phyloP scores from a whole-genome alignment of 129 eudicot species.

The Oenanthe sinensis region DNA sequence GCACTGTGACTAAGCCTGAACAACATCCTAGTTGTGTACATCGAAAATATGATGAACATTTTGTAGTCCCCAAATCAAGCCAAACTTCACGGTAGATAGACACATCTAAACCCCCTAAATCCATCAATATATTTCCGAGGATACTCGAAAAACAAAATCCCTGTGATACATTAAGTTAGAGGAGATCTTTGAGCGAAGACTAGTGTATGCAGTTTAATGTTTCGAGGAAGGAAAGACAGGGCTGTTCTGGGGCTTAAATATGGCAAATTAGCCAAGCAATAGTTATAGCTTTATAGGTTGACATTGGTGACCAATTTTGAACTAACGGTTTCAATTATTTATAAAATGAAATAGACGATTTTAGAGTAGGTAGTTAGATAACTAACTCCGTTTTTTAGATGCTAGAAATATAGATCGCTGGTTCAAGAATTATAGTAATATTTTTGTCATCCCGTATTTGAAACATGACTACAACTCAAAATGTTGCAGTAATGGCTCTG shows the following conservation, averaged over 20 bases:
- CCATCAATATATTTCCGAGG: background rate
- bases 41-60: conserved; percentile 35
- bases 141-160: background rate
- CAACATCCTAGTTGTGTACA: conserved; percentile 47
- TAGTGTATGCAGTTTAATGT: background rate
- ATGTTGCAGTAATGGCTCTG: background rate
- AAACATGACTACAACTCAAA: background rate
- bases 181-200: background rate
- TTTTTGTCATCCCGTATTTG: background rate
- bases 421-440: no score
- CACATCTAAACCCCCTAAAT: background rate
- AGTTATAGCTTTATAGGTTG: background rate
- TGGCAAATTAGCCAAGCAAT: background rate
- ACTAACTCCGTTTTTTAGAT: background rate
- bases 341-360: background rate
- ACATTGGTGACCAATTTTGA: background rate
- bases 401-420: background rate
- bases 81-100: conserved; percentile 15
- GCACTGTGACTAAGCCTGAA: conserved; percentile 15
- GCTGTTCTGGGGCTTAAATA: background rate
- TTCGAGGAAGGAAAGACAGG: background rate
- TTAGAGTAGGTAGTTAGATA: background rate
- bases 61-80: conserved; percentile 40
- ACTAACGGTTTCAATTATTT: background rate
- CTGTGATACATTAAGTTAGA: no score